A percentile compares a stretch with the other conserved stretches of the same genome.
These are phyloP conservation scores for Chlamydomonas sp. DNA, from an alignment of 139 green algal genomes.

Conservation along the genomic window DNA sequence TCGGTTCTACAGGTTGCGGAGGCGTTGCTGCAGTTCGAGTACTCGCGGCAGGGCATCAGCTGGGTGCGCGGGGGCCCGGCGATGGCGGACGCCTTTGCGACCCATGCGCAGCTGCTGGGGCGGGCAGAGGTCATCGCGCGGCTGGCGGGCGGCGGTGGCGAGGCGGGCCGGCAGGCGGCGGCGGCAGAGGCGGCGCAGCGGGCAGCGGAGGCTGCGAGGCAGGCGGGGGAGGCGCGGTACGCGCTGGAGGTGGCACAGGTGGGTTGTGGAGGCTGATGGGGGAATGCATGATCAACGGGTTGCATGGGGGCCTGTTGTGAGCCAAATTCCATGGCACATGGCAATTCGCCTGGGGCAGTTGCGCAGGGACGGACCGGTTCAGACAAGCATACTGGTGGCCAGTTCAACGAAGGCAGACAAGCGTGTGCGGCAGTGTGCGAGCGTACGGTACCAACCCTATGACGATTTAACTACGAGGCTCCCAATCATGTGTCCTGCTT, in stretches of 20 bases:
- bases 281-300: too few species aligned
- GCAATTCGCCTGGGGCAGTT: too few species aligned
- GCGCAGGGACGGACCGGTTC: too few species aligned
- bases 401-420: too few species aligned
- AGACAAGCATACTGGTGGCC: too few species aligned
- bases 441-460: background rate
- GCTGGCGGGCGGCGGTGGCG: slow-evolving; percentile 14
- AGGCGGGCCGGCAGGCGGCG: slow-evolving; percentile 7
- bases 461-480: background rate
- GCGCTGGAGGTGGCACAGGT: slow-evolving; percentile 29
- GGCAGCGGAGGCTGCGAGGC: background rate
- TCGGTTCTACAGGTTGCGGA: slow-evolving; percentile 18
- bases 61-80: slow-evolving; percentile 30
- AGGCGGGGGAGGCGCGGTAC: slow-evolving; percentile 17
- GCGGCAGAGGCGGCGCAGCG: slow-evolving; percentile 7
- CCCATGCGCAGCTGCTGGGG: slow-evolving; percentile 12
- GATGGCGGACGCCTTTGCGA: slow-evolving; percentile 30
- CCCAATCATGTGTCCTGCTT: too few species aligned
- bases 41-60: slow-evolving; percentile 51
- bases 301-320: too few species aligned
- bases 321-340: too few species aligned
- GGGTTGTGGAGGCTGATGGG: background rate
- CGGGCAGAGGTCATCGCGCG: slow-evolving; percentile 22
- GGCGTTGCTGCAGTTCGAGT: slow-evolving; percentile 62
- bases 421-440: background rate